Evolutionary conservation across 352 stramenopile genomes (phyloP), one percentile per base, ranked within the genome.

Genomic region (Globisporangium cylindrosporum): DNA sequence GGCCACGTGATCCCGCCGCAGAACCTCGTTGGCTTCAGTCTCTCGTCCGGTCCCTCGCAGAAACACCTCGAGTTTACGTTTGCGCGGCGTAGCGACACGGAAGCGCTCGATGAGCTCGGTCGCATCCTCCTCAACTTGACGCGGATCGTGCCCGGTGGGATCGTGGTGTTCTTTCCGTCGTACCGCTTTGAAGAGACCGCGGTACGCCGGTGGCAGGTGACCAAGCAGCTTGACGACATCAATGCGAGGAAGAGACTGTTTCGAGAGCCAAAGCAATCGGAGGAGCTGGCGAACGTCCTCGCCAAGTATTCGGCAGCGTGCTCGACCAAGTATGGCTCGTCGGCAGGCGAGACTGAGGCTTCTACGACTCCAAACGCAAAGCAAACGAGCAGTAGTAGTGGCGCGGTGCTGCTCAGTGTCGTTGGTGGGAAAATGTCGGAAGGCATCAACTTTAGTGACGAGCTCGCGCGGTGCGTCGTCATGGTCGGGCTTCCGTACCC

Each of bases 381-480:
- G 18, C 49, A 43, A n/a, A 15, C 25, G 1, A 8, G n/a, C 43
- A 24, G 34, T 18, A 34, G 9, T 48, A 43, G 69, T 53, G 92
- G 91, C 8, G 94, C 91, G 0, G 73, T 98, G 53, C 73, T 99
- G 1, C 86, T 99, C 20, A 99, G 93, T 67, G 97, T 99, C 0
- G 96, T 99, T 29, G 97, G 97, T 14, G 98, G 97, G 0, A 99
- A 99, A 80, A 98, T 99, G 85, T 99, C 93, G 3, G 98, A 99
- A 87, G 98, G 98, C 29, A 99, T 99, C 79, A 99, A 99, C 73
- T 99, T 99, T 76, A 98, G 88, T 66, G 94, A 99, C 72, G 97
- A 99, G 8, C 87, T 99, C 63, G 98, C 97, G 27, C 79, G 91
- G 8, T 97, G 95, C 70, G 95, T 99, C 29, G 87, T 99, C 15